Evolutionary conservation across 305 asterid genomes (phyloP), one percentile per base, ranked within the genome.

Genomic region (Fraxinus albicans): DNA sequence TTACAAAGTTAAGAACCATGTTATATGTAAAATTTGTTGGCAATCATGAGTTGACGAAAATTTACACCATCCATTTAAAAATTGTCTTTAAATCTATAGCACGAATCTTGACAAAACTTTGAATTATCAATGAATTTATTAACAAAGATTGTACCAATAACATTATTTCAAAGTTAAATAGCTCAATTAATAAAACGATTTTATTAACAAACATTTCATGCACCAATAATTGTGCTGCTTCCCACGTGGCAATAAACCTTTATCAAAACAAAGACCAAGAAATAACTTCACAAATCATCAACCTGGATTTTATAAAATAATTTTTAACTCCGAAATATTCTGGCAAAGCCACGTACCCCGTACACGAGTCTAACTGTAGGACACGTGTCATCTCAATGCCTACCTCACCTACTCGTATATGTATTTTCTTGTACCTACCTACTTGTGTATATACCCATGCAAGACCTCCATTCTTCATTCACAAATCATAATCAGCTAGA

Each of bases 351-450:
- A 90, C 89, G 89, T 90, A 17, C 33, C 76, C 77, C 19, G 1
- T 79, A 84, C 92, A 93, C 95, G 94, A 86, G 95, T 89, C 93
- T 44, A 25, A 23, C 73, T 77, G 73, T 73, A 42, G 72, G 86
- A 90, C 87, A 84, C 93, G 90, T 86, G 95, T 86, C 89, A 70
- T 15, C 77, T 69, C 74, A 23, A 0, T 2, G 29, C 7, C 8
- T 3, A 60, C 79, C 77, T 8, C 81, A 5, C 12, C 73, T 50
- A 3, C 40, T 5, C 50, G 87, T 10, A 42, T 42, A 42, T 42
- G 10, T 40, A 6, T 40, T 0, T 2, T 50, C 1, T 13, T 2
- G 5, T 3, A 50, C 60, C 13, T 50, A 21, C 13, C 70, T 19
- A 21, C 70, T 19, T 33, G 35, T 33, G 5, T 33, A 3, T 2